phyloP scores from a whole-genome alignment of 352 stramenopile species.

The Aphanomyces cochlioides region DNA sequence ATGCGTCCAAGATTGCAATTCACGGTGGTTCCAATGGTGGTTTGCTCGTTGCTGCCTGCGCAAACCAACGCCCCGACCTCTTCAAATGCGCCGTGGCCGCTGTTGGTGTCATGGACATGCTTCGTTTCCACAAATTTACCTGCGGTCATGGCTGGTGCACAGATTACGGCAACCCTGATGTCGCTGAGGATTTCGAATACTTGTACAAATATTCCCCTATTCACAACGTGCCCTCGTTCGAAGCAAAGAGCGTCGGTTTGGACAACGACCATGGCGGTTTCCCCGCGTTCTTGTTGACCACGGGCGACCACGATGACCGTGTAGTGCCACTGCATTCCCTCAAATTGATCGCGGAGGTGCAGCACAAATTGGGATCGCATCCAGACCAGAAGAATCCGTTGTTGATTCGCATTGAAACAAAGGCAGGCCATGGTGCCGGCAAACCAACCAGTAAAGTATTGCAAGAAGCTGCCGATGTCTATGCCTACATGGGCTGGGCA shows the following conservation, averaged over 20 bases:
- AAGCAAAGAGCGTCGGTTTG: constrained; percentile 37
- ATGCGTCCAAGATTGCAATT: constrained; percentile 85
- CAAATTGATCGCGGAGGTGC: constrained; percentile 86
- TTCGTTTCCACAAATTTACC: constrained; percentile 93
- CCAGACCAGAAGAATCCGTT: constrained; percentile 74
- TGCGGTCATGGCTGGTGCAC: constrained; percentile 88
- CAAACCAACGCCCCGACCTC: constrained; percentile 88
- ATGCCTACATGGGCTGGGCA: constrained; percentile 82
- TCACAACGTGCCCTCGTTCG: constrained; percentile 72
- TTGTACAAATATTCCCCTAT: constrained; percentile 83
- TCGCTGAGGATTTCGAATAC: constrained; percentile 76
- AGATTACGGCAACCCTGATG: constrained; percentile 83
- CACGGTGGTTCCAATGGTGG: constrained; percentile 93
- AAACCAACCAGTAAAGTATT: constrained; percentile 88
- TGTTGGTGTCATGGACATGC: constrained; percentile 96
- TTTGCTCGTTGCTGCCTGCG: constrained; percentile 87
- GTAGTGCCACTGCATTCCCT: constrained; percentile 89
- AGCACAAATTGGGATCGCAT: constrained; percentile 63
- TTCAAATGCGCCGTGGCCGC: constrained; percentile 90
- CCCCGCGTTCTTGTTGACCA: constrained; percentile 77
- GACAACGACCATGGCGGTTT: constrained; percentile 50
- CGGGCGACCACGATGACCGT: constrained; percentile 88
- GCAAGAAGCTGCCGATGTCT: constrained; percentile 79
- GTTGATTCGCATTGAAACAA: constrained; percentile 86
- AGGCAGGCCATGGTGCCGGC: constrained; percentile 83